Evolutionary conservation across 805 yeast genomes (phyloP), one percentile per base, ranked within the genome.

Genomic region (Sugiyamaella americana): DNA sequence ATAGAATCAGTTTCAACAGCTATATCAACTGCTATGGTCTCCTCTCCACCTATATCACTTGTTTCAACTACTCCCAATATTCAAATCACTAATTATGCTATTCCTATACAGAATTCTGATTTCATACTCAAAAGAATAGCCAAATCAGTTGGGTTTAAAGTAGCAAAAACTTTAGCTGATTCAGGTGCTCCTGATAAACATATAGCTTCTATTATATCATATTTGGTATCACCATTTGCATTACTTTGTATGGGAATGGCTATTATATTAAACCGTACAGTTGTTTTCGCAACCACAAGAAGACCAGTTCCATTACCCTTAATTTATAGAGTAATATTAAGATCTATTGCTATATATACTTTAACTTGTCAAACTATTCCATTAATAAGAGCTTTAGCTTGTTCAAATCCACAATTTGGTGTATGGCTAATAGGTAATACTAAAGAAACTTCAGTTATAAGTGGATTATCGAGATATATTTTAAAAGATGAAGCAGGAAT

Each of bases 241-340:
- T 35, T 61, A 30, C 49, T 58, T 21, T 79, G 84, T 60, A 75
- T 79, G 72, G 57, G 74, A 5, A 76, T 79, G 52, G 84, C 82
- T 1, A 64, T 80, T 3, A 54, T 79, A 2, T 63, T 80, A 50
- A 80, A 81, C 60, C 64, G 86, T 52, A 73, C 82, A 3, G 67
- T 72, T 18, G 74, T 76, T 2, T 78, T 80, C 71, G 80, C 84
- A 1, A 67, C 80, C 0, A 64, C 78, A 4, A 58, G 80, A 45
- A 61, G 73, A 19, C 69, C 69, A 35, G 57, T 63, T 30, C 52
- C 62, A 32, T 57, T 73, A 32, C 73, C 59, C 17, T 57, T 63
- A 57, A 21, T 47, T 6, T 64, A 66, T 2, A 61, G 64, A 23
- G 34, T 67, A 3, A 10, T 70, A 4, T 55, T 78, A 32, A 67